These are phyloP conservation scores for Posidonia australis DNA, from an alignment of 106 monocot species.

Conservation along the genomic window DNA sequence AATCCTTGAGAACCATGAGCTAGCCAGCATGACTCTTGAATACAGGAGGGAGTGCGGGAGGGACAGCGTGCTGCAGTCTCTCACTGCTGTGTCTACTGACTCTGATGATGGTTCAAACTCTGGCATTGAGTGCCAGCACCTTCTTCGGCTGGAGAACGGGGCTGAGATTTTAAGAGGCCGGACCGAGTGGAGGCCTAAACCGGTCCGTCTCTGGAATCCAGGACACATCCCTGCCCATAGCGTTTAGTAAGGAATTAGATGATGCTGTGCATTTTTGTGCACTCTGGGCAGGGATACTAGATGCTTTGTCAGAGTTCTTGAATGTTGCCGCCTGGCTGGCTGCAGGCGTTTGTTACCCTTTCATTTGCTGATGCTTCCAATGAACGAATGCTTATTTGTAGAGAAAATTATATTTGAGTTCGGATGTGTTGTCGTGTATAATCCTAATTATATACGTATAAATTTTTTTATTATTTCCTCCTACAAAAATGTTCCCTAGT, in stretches of 20 bases:
- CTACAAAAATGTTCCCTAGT: too few relatives aligned
- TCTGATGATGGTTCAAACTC: neutral
- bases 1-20: slow-evolving; percentile 22
- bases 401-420: neutral
- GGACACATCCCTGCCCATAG: slow-evolving; percentile 3
- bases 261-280: neutral
- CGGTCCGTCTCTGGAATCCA: neutral
- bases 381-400: neutral
- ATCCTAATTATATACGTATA: too few relatives aligned
- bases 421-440: neutral
- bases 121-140: slow-evolving; percentile 22
- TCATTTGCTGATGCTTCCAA: neutral
- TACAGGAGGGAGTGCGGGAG: slow-evolving; percentile 26
- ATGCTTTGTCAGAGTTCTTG: too few relatives aligned
- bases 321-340: too few relatives aligned
- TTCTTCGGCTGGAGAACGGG: slow-evolving; percentile 18
- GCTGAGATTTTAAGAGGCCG: slow-evolving; percentile 18
- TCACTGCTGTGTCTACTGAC: slow-evolving; percentile 7
- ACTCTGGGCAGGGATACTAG: too few relatives aligned
- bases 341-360: neutral
- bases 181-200: slow-evolving; percentile 22
- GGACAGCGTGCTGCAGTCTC: slow-evolving; percentile 23
- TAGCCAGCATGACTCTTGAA: slow-evolving; percentile 19
- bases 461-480: neutral
- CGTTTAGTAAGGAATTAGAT: neutral